Evolutionary conservation across 2,329 filamentous ascomycete species (phyloP).

Genomic region (Pleomassaria siparia): DNA sequence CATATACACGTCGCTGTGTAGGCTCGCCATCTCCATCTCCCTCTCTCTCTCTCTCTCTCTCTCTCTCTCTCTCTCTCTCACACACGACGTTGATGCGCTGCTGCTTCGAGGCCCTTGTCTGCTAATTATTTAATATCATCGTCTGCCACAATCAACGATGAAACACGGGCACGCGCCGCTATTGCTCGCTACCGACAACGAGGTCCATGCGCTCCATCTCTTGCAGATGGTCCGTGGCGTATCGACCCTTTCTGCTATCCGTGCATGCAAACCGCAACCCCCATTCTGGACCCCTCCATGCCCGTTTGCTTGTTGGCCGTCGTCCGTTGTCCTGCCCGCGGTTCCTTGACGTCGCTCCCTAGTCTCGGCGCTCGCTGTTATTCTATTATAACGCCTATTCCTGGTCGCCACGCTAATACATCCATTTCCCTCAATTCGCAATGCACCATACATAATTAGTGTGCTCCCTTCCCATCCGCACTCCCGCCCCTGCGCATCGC

Average conservation of each 20-base stretch:
- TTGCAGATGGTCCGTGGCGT: constrained; percentile 14
- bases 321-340: too few species aligned
- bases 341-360: constrained; percentile 10
- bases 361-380: constrained; percentile 2
- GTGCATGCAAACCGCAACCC: constrained; percentile 17
- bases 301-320: not conserved
- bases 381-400: constrained; percentile 19
- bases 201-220: constrained; percentile 10
- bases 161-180: constrained; percentile 23
- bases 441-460: constrained; percentile 25
- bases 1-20: too few species aligned
- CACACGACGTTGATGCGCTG: too few species aligned
- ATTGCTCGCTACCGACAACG: constrained; percentile 21
- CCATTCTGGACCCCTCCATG: constrained; percentile 9
- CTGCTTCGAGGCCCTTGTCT: too few species aligned
- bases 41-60: too few species aligned
- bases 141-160: constrained; percentile 11
- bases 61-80: too few species aligned
- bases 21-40: too few species aligned
- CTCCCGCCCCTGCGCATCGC: constrained; percentile 21
- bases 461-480: constrained; percentile 10
- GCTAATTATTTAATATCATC: not conserved
- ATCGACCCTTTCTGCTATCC: constrained; percentile 18
- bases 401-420: constrained; percentile 14
- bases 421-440: constrained; percentile 21